Conservation (phyloP, 1,284 basidiomycete genomes). For the Pyrrhoderma noxium region DNA sequence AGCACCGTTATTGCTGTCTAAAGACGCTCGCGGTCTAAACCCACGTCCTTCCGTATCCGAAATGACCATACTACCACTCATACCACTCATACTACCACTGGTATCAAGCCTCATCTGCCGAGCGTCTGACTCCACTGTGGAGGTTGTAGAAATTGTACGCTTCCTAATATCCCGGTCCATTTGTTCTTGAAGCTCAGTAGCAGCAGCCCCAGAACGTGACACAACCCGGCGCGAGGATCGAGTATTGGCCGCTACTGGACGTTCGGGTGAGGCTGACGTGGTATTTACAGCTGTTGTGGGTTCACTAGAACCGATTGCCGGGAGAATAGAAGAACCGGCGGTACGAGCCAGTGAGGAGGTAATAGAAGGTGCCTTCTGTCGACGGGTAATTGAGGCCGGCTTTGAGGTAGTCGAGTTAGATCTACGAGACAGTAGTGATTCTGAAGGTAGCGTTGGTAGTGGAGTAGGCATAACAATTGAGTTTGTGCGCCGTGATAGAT, state of each 20-base stretch:
- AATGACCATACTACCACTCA: background rate
- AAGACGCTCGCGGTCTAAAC: constrained; percentile 2
- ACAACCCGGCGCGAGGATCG: constrained; percentile 42
- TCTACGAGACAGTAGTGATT: constrained; percentile 34
- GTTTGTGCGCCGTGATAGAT: constrained; percentile 16
- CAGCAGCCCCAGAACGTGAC: constrained; percentile 49
- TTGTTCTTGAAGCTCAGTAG: constrained; percentile 49
- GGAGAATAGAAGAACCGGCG: constrained; percentile 23
- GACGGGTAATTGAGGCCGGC: constrained; percentile 31
- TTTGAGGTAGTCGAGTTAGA: constrained; percentile 19
- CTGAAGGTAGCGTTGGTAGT: constrained; percentile 52
- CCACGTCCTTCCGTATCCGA: constrained; percentile 5
- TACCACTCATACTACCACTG: background rate
- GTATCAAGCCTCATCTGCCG: background rate
- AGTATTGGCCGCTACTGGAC: constrained; percentile 34
- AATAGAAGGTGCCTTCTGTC: constrained; percentile 37
- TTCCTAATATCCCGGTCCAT: constrained; percentile 36
- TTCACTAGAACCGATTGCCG: constrained; percentile 43
- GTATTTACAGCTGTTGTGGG: constrained; percentile 68
- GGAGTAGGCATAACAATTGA: constrained; percentile 26
- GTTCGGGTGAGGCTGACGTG: constrained; percentile 29
- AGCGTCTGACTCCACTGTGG: constrained; percentile 12
- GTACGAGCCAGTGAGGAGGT: constrained; percentile 50
- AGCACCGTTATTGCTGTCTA: constrained; percentile 9
- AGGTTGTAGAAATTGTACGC: constrained; percentile 32